A percentile compares a stretch with the other conserved stretches of the same genome.
phyloP scores from a whole-genome alignment of 257 asterid species.

The Linaria vulgaris region DNA sequence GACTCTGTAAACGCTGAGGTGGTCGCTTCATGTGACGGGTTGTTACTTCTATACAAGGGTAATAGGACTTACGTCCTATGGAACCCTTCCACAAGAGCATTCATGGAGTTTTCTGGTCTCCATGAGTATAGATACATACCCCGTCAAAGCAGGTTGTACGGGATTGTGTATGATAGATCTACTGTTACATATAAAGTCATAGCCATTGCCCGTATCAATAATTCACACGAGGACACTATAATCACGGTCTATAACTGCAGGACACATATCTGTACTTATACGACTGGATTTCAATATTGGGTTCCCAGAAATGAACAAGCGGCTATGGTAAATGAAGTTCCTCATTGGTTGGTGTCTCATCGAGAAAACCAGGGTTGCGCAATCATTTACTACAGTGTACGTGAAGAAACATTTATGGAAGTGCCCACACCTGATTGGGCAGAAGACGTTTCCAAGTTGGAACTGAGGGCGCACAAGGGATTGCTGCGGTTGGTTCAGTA shows the following conservation, averaged over 20 bases:
- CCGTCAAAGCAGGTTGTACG: neutral
- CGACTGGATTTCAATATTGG: neutral
- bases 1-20: neutral
- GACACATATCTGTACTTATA: neutral
- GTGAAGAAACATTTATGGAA: slow-evolving; percentile 3
- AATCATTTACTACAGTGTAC: neutral
- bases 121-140: neutral
- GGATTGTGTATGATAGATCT: slow-evolving; percentile 5
- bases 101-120: neutral
- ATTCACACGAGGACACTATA: slow-evolving; percentile 1
- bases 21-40: slow-evolving; percentile 6
- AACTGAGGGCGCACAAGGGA: slow-evolving; percentile 1
- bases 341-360: slow-evolving; percentile 1
- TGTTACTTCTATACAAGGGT: neutral
- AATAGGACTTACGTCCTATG: neutral
- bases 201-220: neutral
- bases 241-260: slow-evolving; percentile 13
- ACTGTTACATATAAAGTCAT: neutral
- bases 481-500: slow-evolving; percentile 8
- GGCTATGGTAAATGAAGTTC: slow-evolving; percentile 7
- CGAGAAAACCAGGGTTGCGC: neutral
- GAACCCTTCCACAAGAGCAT: slow-evolving; percentile 5
- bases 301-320: slow-evolving; percentile 2
- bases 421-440: slow-evolving; percentile 18
- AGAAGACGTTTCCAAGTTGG: neutral